Conservation (phyloP, 306 rosid genomes). For the Oemleria cerasiformis region DNA sequence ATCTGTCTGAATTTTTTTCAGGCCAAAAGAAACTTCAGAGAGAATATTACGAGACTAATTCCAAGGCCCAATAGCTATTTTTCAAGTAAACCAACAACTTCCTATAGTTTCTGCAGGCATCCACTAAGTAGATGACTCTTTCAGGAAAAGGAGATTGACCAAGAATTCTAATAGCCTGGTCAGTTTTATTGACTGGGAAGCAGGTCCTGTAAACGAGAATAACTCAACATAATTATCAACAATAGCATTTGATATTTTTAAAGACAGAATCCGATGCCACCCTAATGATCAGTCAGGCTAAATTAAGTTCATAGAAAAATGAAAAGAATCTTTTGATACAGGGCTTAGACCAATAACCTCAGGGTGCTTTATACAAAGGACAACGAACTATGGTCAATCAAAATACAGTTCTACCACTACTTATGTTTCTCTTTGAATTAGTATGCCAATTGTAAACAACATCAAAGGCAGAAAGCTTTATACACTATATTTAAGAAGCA, state of each 20-base stretch:
- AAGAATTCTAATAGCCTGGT: not conserved
- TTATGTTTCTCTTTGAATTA: not conserved
- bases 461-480: constrained; percentile 6
- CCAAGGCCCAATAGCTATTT: not conserved
- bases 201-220: constrained; percentile 1
- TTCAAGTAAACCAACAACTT: not conserved
- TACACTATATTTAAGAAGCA: constrained; percentile 16
- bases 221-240: not conserved
- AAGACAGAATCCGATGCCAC: not conserved
- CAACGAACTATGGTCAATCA: not conserved
- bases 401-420: not conserved
- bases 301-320: not conserved
- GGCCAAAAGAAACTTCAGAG: not conserved
- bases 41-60: not conserved
- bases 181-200: constrained; percentile 10
- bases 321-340: not conserved
- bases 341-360: constrained; percentile 7
- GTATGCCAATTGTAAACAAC: constrained; percentile 18
- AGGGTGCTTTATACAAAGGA: not conserved
- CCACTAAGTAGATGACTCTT: not conserved
- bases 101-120: not conserved
- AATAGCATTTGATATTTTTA: not conserved
- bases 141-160: not conserved
- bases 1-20: not conserved
- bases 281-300: not conserved